These are phyloP conservation scores for Acacia concinna DNA, from an alignment of 331 rosid species.

Conservation along the genomic window DNA sequence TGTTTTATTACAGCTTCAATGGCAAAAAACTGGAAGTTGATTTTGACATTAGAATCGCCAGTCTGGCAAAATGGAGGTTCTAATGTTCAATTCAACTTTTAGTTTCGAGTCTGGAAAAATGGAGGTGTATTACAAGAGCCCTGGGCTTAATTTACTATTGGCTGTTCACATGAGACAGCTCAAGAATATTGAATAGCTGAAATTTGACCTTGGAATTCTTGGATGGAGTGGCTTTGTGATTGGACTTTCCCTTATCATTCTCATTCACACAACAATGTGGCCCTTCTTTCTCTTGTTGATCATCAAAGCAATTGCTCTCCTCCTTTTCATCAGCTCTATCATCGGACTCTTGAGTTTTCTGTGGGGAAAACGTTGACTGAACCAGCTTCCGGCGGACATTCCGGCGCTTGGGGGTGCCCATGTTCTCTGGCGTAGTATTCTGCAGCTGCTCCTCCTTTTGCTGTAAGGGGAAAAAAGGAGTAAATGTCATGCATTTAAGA, in stretches of 20 bases:
- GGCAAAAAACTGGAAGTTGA: not conserved
- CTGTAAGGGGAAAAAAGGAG: conserved; percentile 5
- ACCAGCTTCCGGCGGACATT: conserved; percentile 59
- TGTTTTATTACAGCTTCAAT: not conserved
- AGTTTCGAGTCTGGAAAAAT: conserved; percentile 12
- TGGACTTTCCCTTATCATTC: conserved; percentile 44
- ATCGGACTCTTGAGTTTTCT: conserved; percentile 36
- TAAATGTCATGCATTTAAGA: not conserved
- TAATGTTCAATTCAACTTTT: too few species aligned
- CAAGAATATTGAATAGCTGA: not conserved
- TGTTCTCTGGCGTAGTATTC: conserved; percentile 41
- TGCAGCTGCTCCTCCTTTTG: conserved; percentile 37
- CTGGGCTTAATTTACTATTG: not conserved
- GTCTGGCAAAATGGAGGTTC: conserved; percentile 14
- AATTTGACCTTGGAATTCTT: conserved; percentile 53
- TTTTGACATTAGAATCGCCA: conserved; percentile 8
- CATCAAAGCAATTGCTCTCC: conserved; percentile 28
- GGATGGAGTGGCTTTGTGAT: conserved; percentile 38
- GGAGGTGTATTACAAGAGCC: not conserved
- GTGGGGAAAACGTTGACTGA: conserved; percentile 58
- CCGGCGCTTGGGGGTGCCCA: conserved; percentile 34
- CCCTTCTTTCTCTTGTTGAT: conserved; percentile 24
- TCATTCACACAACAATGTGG: conserved; percentile 40
- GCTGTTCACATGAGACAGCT: not conserved
- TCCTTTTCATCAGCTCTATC: conserved; percentile 37